These are phyloP conservation scores for Lodderomyces theae DNA, from an alignment of 1,139 yeast species.

Conservation along the genomic window DNA sequence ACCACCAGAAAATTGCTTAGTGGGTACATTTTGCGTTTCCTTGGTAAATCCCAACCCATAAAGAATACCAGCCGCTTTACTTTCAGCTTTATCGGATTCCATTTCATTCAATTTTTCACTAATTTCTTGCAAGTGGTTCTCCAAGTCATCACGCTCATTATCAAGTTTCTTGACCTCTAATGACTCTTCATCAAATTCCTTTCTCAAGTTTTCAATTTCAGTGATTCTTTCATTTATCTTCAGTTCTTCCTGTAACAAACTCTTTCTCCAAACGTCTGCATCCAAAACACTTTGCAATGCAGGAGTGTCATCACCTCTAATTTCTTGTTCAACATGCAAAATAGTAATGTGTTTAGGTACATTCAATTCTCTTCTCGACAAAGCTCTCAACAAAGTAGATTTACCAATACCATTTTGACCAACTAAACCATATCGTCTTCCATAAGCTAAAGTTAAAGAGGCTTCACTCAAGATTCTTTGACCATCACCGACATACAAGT, in stretches of 20 bases:
- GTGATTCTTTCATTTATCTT: conserved; percentile 70
- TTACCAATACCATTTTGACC: conserved; percentile 99
- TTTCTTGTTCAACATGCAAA: conserved; percentile 96
- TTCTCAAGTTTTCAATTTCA: conserved; percentile 68
- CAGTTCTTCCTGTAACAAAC: conserved; percentile 70
- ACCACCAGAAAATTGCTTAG: conserved; percentile 97
- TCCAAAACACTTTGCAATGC: conserved; percentile 93
- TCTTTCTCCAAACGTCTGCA: conserved; percentile 99
- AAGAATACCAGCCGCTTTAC: conserved; percentile 93
- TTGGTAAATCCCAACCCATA: conserved; percentile 90
- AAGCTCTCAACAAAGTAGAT: conserved; percentile 85
- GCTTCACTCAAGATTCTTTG: conserved; percentile 90
- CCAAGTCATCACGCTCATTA: conserved; percentile 85
- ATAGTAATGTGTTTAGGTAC: conserved; percentile 94
- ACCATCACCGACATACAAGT: conserved; percentile 92
- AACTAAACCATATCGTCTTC: conserved; percentile 93
- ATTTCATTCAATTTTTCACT: conserved; percentile 81
- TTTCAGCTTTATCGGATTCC: conserved; percentile 97
- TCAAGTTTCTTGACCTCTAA: conserved; percentile 78
- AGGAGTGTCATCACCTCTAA: conserved; percentile 84
- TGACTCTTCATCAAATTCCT: conserved; percentile 79
- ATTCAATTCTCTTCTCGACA: conserved; percentile 88
- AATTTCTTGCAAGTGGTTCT: conserved; percentile 70
- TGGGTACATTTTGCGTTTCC: conserved; percentile 77
- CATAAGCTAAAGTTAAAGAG: conserved; percentile 80